Percentiles rank a stretch among this genome's conserved stretches.
Conservation (phyloP, 768 basidiomycete species). For the Hypholoma fasciculare region DNA sequence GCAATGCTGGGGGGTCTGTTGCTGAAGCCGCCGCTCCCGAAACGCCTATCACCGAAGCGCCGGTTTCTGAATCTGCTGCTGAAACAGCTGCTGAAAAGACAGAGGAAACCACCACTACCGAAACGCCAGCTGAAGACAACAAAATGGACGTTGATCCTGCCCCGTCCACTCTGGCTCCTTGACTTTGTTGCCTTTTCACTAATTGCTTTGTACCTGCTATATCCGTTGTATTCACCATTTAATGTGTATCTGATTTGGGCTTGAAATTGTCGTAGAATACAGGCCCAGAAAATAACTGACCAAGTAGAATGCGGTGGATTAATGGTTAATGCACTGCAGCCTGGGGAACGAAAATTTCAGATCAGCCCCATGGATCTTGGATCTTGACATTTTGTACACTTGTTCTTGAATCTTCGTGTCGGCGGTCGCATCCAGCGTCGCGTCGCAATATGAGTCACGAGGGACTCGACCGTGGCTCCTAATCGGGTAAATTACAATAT, state of each 20-base stretch:
- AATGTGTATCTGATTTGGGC: conserved; percentile 4
- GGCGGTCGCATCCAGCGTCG: neutral
- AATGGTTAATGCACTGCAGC: too few species aligned
- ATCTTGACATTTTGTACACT: neutral
- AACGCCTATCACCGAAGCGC: too few species aligned
- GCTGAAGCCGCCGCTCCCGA: neutral
- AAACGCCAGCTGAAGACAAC: conserved; percentile 4
- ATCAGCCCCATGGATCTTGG: too few species aligned
- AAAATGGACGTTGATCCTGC: conserved; percentile 20
- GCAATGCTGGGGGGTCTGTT: conserved; percentile 15
- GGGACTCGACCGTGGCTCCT: too few species aligned
- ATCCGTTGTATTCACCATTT: conserved; percentile 10
- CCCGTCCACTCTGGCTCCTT: conserved; percentile 2
- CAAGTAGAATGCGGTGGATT: too few species aligned
- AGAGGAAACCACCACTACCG: neutral
- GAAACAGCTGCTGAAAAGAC: neutral
- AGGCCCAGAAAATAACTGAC: neutral
- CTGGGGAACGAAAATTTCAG: too few species aligned
- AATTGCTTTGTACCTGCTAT: conserved; percentile 15
- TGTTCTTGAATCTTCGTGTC: too few species aligned
- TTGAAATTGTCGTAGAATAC: neutral
- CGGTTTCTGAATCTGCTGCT: neutral
- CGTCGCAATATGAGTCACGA: neutral
- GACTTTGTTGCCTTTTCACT: conserved; percentile 5
- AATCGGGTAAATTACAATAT: too few species aligned